Evolutionary conservation across 139 green algal genomes (phyloP).

Genomic region (Chara braunii): DNA sequence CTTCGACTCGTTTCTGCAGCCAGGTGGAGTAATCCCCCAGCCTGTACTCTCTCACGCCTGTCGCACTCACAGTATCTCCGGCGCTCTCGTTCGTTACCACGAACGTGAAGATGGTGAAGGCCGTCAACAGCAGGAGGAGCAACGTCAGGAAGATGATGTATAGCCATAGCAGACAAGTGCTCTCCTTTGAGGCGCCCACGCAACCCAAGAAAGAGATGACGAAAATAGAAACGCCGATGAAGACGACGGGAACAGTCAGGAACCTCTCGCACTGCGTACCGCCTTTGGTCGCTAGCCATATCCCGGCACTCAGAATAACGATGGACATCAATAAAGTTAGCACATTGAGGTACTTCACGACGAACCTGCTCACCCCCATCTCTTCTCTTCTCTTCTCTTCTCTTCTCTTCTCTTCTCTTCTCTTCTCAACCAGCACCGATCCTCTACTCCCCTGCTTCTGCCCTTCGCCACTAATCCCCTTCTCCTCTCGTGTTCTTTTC

Average conservation of each 20-base stretch:
- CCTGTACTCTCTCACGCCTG: slow-evolving; percentile 10
- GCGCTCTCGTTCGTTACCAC: slow-evolving; percentile 17
- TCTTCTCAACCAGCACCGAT: no score
- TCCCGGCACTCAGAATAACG: no score
- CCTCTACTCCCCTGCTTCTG: no score
- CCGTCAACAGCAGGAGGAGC: slow-evolving; percentile 7
- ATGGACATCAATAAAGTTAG: no score
- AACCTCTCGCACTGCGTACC: slow-evolving; percentile 13
- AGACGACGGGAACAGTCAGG: slow-evolving; percentile 16
- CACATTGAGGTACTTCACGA: no score
- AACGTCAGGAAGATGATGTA: slow-evolving; percentile 28
- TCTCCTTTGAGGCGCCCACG: slow-evolving; percentile 8
- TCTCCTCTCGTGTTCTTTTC: no score
- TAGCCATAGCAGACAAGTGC: slow-evolving; percentile 12
- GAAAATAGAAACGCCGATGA: slow-evolving; percentile 14
- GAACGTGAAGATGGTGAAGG: slow-evolving; percentile 36
- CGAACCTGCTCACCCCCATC: no score
- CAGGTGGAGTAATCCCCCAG: slow-evolving; percentile 17
- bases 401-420: no score
- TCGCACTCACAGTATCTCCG: neutral
- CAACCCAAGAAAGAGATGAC: slow-evolving; percentile 30
- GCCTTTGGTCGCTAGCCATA: no score
- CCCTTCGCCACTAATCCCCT: no score
- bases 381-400: no score
- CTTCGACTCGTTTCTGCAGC: slow-evolving; percentile 6